Base-by-base conservation (phyloP, 2,329 filamentous ascomycete genomes). In the Calcarisporium arbuscula region DNA sequence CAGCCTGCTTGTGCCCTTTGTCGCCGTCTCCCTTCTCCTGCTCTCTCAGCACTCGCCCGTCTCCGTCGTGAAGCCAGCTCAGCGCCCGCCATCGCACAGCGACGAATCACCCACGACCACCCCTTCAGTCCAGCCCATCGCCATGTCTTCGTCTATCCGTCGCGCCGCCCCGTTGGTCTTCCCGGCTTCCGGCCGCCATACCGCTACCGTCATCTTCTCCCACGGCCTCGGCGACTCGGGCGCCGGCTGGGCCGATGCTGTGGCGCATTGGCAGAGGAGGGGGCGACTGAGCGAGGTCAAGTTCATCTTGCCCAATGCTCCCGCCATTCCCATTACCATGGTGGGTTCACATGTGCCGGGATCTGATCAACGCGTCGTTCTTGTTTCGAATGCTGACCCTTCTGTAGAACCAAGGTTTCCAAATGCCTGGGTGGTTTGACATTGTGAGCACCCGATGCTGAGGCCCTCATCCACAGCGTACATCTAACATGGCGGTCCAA, bases 221-320 rank as follows among this genome's bases (percentile, higher is more conserved):
- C 92, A 98, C 59, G 92, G 92, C 11, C 70, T 98, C 25, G 92
- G 92, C 43, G 92, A 96, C 57, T 82, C 72, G 19, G 85, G 83
- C 28, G 68, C 76, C 46, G 85, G 85, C 47, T 90, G 85, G 89
- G 74, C 83, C 28, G 79, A 77, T 38, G 75, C 92, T 15, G 87
- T 92, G 20, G 82, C 94, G 67, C 87, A 90, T 61, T 95, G 84
- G 82, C 80, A 87, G 36, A 73, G 81, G 21, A 75, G 85, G 33
- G 75, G 79, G 58, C 81, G 82, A 53, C 86, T 96, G 44, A 77
- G 88, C 38, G 84, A 95, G 62, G 85, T 95, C 57, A 84, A 90
- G 55, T 96, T 96, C 60, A 77, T 98, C 53, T 82, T 98, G 59
- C 92, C 92, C 12, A 85, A 95, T 64, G 92, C 92, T 19, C 88